These are phyloP conservation scores for Amphichorda felina DNA, from an alignment of 2,329 filamentous ascomycete species.

Conservation along the genomic window DNA sequence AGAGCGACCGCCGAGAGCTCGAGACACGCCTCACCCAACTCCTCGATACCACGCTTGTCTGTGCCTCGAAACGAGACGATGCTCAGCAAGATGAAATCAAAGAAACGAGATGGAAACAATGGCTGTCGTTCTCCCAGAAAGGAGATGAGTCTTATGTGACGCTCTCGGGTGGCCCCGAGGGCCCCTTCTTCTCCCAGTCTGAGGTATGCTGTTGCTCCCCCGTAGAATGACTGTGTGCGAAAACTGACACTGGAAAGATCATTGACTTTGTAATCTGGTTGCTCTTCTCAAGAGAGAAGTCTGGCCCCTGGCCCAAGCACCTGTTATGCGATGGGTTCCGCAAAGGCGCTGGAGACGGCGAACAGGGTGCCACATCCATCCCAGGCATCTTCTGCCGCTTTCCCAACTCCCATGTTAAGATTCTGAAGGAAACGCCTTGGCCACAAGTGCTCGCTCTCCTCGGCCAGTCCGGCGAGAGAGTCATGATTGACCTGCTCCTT, in stretches of 20 bases:
- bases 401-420: constrained; percentile 58
- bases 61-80: constrained; percentile 26
- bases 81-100: constrained; percentile 6
- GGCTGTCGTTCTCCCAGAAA: constrained; percentile 48
- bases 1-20: constrained; percentile 11
- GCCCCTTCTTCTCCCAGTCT: constrained; percentile 42
- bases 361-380: constrained; percentile 30
- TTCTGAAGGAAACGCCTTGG: constrained; percentile 64
- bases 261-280: constrained; percentile 68
- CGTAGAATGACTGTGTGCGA: not conserved
- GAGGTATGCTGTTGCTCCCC: constrained; percentile 37
- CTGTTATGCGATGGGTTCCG: constrained; percentile 77
- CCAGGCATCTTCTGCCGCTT: constrained; percentile 53
- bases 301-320: constrained; percentile 48
- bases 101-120: constrained; percentile 39
- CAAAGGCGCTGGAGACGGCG: constrained; percentile 23
- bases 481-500: constrained; percentile 67
- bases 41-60: constrained; percentile 61
- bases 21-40: constrained; percentile 38
- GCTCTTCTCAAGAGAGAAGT: constrained; percentile 51
- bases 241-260: constrained; percentile 37
- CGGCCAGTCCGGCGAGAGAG: constrained; percentile 60
- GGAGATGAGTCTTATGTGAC: constrained; percentile 47
- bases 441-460: constrained; percentile 60
- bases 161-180: constrained; percentile 29